Base-by-base conservation (phyloP, 116 monocot genomes). In the Phalaenopsis hybrid region DNA sequence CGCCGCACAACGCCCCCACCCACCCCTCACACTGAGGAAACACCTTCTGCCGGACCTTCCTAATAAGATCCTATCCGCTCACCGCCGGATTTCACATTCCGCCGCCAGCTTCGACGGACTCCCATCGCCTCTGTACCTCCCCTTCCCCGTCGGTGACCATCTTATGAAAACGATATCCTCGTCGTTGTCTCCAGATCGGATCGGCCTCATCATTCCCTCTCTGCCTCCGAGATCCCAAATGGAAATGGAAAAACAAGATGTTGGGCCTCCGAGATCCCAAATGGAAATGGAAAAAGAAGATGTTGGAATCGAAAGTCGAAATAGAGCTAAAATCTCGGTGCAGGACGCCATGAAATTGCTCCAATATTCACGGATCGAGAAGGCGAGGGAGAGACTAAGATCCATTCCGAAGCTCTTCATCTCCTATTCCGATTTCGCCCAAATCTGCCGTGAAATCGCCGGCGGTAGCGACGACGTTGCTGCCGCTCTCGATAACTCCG, bases 401-500 rank as follows among this genome's bases (percentile, higher is more conserved):
- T 61, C 55, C 16, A 82, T 81, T 10, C 58, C 80, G 28, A 74
- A 65, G 67, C 80, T 65, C 70, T 78, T 75, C 81, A 74, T 96
- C 43, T 16, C 92, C 6, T 85, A 90, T 79, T 68, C 85, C 12
- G 92, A 93, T 44, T 92, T 89, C 80, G 25, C 88, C 4, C 31
- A 70, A 49, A 82, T 92, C 33, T 93, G 96, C 83, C 33, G 86
- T 59, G 86, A 88, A 21, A 83, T 78, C 5, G 50, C 79, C 61
- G 44, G 63, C 11, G 82, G 89, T 1, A 8, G 31, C 0, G 87
- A 87, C 21, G 46, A 11, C 79, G 57, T 93, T 18, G 93, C 92
- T 0, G 74, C 80, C 34, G 74, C 87, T 4, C 86, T 96, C 79
- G 96, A 96, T 78, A 89, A 92, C 20, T 92, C 93, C 6, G 96